Conservation (phyloP, 2,329 filamentous ascomycete species). For the Daldinia eschscholtzii region DNA sequence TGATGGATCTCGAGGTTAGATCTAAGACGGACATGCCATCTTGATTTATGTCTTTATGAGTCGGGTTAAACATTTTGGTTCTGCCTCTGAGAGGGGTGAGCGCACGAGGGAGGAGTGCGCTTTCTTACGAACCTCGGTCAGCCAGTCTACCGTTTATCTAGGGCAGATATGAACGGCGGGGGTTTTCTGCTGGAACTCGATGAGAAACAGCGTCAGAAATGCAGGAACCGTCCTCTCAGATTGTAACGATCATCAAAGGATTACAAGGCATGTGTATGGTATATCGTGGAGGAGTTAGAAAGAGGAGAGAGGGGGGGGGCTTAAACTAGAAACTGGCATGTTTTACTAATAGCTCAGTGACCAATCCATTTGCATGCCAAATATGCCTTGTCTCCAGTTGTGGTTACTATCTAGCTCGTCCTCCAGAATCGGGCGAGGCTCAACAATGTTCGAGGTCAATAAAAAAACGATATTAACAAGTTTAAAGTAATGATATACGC, state of each 20-base stretch:
- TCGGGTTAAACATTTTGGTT: not conserved
- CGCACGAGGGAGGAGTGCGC: not conserved
- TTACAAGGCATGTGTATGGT: slow-evolving; percentile 16
- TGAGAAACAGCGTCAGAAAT: slow-evolving; percentile 9
- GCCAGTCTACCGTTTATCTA: not conserved
- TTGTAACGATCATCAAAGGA: slow-evolving; percentile 21
- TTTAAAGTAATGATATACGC: not conserved
- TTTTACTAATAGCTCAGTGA: not conserved
- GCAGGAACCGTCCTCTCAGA: slow-evolving; percentile 12
- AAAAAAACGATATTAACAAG: not conserved
- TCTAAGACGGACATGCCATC: slow-evolving; percentile 5
- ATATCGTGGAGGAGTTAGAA: slow-evolving; percentile 19
- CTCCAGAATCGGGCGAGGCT: not conserved
- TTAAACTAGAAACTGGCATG: slow-evolving; percentile 2
- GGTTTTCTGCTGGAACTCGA: not conserved
- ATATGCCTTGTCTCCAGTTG: not conserved
- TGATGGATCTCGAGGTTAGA: slow-evolving; percentile 14
- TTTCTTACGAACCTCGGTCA: not conserved
- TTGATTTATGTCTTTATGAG: slow-evolving; percentile 10
- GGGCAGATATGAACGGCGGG: not conserved
- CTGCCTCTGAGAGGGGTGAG: not conserved
- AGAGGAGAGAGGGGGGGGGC: not conserved
- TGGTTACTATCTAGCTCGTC: not conserved
- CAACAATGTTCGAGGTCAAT: not conserved
- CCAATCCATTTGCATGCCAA: slow-evolving; percentile 2